Evolutionary conservation across 73 alveolate genomes (phyloP), one percentile per base, ranked within the genome.

Genomic region (Paramecium biaurelia): DNA sequence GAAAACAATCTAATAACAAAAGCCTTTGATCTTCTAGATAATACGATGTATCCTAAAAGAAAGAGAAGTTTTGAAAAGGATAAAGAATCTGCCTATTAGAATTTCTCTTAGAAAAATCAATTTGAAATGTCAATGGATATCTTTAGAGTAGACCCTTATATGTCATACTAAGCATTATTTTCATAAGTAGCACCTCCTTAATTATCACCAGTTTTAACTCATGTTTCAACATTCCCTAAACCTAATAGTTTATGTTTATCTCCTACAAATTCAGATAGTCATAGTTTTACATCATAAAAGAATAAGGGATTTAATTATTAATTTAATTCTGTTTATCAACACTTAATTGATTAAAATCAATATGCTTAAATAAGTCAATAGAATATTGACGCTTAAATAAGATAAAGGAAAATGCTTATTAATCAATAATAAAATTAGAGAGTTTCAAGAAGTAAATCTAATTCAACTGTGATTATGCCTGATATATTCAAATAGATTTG

Each of bases 41-140:
- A 72, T 20, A 72, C 56, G 0, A 72, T 72, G 86, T 72, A 72
- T 72, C 35, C 59, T 11, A 72, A 38, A 72, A 72, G 86, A 72
- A 72, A 72, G 21, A 30, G 86, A 34, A 72, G 86, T 72, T 72
- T 72, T 72, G 86, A 72, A 37, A 72, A 72, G 10, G 86, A 72
- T 15, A 72, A 72, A 37, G 86, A 72, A 72, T 35, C 86, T 12
- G 86, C 86, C 15, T 72, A 72, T 72, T 72, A 32, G 2, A 72
- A 38, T 37, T 72, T 38, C 26, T 63, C 84, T 32, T 32, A 63
- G 26, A 72, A 42, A 72, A 42, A 21, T 12, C 37, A 20, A 72
- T 37, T 37, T 72, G 86, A 72, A 35, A 38, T 38, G 58, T 42
- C 86, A 4, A 72, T 72, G 86, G 86, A 72, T 37, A 32, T 72